Evolutionary conservation across 2,329 filamentous ascomycete genomes (phyloP), one percentile per base, ranked within the genome.

Genomic region (Sclerotinia glacialis): DNA sequence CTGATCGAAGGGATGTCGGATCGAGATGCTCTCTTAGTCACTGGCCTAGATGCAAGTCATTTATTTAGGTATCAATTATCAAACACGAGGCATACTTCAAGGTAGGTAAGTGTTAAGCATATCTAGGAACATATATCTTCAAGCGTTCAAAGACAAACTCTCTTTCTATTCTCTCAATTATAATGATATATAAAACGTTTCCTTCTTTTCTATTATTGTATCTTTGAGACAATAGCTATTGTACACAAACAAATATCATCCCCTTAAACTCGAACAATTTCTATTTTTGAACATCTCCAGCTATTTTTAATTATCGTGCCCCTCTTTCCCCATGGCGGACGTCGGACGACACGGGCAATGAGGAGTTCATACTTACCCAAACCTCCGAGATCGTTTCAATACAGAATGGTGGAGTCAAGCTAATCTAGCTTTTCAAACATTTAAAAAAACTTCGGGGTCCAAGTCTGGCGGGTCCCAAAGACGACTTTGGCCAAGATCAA

Each of bases 351-450:
- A 40, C 31, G 16, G 16, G 8, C 23, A 54, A 54, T 37, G 52
- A 40, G 31, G 34, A 55, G 40, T 40, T 46, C 23, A 44, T 23
- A 21, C 26, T 62, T n/a, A 26, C 23, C 12, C 28, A n/a, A 53
- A 66, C 52, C 58, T 54, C 26, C 42, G 34, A 61, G 47, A 66
- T 18, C 31, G 37, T 31, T 62, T 61, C 56, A 18, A 54, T 16
- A 14, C 47, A 14, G 34, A 53, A 37, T 53, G 42, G 34, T 66
- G 55, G 46, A 44, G 53, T 26, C 16, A 60, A 44, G 37, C 50
- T 14, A 46, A 61, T 42, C 54, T 49, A 28, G 34, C 28, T 34
- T 66, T 62, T 26, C 21, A 53, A 61, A 50, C 23, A 53, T 28
- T 66, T 7, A 31, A 54, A 18, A 61, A 62, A 26, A 46, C 52